phyloP scores from a whole-genome alignment of 2,329 filamentous ascomycete species.

The Colletotrichum sp. region DNA sequence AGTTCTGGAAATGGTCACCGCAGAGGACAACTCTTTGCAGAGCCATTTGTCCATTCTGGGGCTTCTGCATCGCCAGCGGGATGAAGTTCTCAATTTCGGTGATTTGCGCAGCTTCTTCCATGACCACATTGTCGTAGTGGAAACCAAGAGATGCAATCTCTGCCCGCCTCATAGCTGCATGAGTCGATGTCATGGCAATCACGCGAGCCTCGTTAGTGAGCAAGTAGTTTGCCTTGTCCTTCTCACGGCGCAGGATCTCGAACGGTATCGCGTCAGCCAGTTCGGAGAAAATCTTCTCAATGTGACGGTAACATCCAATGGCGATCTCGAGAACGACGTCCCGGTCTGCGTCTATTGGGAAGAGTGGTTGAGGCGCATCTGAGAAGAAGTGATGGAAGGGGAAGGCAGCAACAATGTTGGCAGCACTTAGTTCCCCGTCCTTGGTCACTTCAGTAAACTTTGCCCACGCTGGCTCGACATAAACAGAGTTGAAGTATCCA shows the following conservation, averaged over 20 bases:
- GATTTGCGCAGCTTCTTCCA: slow-evolving; percentile 98
- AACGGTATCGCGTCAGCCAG: slow-evolving; percentile 94
- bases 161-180: slow-evolving; percentile 90
- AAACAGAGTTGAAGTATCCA: slow-evolving; percentile 94
- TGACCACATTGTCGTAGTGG: slow-evolving; percentile 95
- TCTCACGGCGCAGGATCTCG: slow-evolving; percentile 85
- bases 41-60: slow-evolving; percentile 72
- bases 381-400: slow-evolving; percentile 90
- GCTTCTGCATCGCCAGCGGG: slow-evolving; percentile 88
- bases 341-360: slow-evolving; percentile 69
- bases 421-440: slow-evolving; percentile 57
- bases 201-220: slow-evolving; percentile 96
- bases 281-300: slow-evolving; percentile 89
- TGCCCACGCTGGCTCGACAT: slow-evolving; percentile 86
- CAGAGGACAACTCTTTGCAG: slow-evolving; percentile 90
- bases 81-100: slow-evolving; percentile 98
- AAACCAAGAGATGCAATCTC: slow-evolving; percentile 94
- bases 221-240: slow-evolving; percentile 95
- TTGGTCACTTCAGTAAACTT: slow-evolving; percentile 72
- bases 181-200: slow-evolving; percentile 97
- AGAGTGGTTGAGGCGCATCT: slow-evolving; percentile 85
- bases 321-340: slow-evolving; percentile 77
- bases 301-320: slow-evolving; percentile 85
- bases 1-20: slow-evolving; percentile 96
- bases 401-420: slow-evolving; percentile 75